Base-by-base conservation (phyloP, 169 alveolate species). In the Neospora caninum region DNA sequence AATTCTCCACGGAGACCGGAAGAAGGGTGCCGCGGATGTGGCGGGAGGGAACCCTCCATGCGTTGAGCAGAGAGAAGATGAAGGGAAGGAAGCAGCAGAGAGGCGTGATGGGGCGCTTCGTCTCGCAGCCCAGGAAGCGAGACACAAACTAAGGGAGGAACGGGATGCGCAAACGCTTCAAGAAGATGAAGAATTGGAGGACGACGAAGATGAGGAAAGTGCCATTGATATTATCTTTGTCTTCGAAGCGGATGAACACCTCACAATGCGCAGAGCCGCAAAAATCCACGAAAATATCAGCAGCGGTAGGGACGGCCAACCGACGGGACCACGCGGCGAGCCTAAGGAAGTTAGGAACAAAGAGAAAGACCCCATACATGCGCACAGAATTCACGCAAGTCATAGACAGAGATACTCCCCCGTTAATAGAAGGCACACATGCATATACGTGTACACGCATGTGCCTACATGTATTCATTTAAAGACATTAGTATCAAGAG, bases 201-300 rank as follows among this genome's bases (percentile, higher is more conserved):
- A 82, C 38, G 41, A 16, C 13, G 69, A 82, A 13, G 89, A 42
- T 25, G 67, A 38, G 16, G 89, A 82, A 43, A 18, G 69, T 9
- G 89, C 89, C 67, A 18, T 82, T 20, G 84, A 73, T 43, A 73
- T 73, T 73, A 20, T 73, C n/a, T 73, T 73, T 22, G n/a, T 73
- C n/a, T 36, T 73, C 43, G 43, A 73, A 13, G 84, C 43, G 10
- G 84, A 73, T n/a, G 84, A 73, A 20, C 43, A 9, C n/a, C 84
- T 73, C 42, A 34, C 49, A 1, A 2, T 10, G 27, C 84, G 25
- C 39, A 31, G 84, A 9, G 22, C 49, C 43, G 84, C 39, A 73
- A n/a, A 73, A 22, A 31, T 73, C 25, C 49, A 31, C 27, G 31
- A 27, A 34, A 13, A n/a, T 6, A 36, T 36, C 49, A 41, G n/a